These are phyloP conservation scores for Penicillium italicum DNA, from an alignment of 2,329 filamentous ascomycete species.

Conservation along the genomic window DNA sequence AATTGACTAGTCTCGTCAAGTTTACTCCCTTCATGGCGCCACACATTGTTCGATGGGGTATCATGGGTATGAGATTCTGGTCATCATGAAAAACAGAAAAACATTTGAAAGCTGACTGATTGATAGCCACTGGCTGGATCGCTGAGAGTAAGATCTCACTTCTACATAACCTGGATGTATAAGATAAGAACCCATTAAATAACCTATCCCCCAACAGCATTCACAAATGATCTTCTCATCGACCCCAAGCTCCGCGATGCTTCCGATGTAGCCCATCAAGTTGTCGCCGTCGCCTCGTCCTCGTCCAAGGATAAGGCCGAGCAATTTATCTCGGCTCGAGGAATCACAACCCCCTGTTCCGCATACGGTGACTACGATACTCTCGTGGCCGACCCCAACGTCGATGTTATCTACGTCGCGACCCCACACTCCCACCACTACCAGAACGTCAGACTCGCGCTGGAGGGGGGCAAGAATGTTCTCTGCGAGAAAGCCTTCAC, in stretches of 20 bases:
- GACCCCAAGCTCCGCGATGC: conserved; percentile 68
- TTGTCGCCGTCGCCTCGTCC: conserved; percentile 78
- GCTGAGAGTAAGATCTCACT: conserved; percentile 32
- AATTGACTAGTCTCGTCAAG: neutral
- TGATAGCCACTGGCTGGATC: conserved; percentile 45
- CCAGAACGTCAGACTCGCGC: conserved; percentile 80
- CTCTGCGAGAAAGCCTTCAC: conserved; percentile 90
- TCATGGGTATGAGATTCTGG: conserved; percentile 36
- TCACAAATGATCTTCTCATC: conserved; percentile 73
- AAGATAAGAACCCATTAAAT: neutral
- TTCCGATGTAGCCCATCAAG: conserved; percentile 68
- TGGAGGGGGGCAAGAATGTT: conserved; percentile 81
- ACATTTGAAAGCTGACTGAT: conserved; percentile 15
- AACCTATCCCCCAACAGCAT: conserved; percentile 40
- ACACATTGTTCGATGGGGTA: conserved; percentile 43
- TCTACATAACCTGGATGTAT: neutral
- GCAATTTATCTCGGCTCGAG: conserved; percentile 67
- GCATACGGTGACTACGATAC: conserved; percentile 79
- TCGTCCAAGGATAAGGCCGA: conserved; percentile 65
- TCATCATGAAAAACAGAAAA: neutral
- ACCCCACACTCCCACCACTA: conserved; percentile 93
- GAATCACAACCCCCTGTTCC: conserved; percentile 64
- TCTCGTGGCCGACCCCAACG: conserved; percentile 70
- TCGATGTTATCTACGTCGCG: conserved; percentile 85
- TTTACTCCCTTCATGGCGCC: conserved; percentile 27